A percentile compares a stretch with the other conserved stretches of the same genome.
Evolutionary conservation across 2,329 filamentous ascomycete genomes (phyloP).

Genomic region (Hypoxylon sp.): DNA sequence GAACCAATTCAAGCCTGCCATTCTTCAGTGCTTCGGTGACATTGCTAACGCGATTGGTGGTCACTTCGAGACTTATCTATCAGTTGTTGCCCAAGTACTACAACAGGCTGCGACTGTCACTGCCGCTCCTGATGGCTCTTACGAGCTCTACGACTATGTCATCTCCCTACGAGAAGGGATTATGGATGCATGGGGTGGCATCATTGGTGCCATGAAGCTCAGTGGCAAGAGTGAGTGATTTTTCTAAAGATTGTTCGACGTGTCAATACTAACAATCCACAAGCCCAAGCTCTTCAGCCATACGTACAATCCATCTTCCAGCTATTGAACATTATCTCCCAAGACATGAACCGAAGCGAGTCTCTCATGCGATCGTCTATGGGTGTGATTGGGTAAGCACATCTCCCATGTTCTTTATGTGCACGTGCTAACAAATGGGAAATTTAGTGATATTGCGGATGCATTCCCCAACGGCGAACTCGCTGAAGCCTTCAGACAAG

Average conservation of each 20-base stretch:
- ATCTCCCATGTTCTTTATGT: slow-evolving; percentile 23
- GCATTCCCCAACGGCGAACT: slow-evolving; percentile 93
- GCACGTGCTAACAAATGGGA: slow-evolving; percentile 38
- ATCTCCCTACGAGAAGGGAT: slow-evolving; percentile 95
- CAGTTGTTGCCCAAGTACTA: slow-evolving; percentile 91
- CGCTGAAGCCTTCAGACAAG: slow-evolving; percentile 84
- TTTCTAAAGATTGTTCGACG: background rate
- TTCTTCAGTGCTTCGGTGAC: slow-evolving; percentile 97
- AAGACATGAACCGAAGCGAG: slow-evolving; percentile 90
- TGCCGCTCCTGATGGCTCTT: slow-evolving; percentile 81
- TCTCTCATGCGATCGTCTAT: slow-evolving; percentile 92
- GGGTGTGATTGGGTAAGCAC: slow-evolving; percentile 91
- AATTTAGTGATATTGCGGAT: slow-evolving; percentile 87
- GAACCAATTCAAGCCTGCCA: slow-evolving; percentile 98
- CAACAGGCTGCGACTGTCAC: slow-evolving; percentile 92
- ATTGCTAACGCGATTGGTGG: slow-evolving; percentile 94
- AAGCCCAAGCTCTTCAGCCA: slow-evolving; percentile 78
- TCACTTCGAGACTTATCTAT: slow-evolving; percentile 92
- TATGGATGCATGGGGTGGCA: slow-evolving; percentile 98
- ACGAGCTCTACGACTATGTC: slow-evolving; percentile 98
- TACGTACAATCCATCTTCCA: slow-evolving; percentile 90
- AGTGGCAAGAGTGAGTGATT: slow-evolving; percentile 77
- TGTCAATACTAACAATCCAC: slow-evolving; percentile 48
- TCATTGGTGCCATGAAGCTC: slow-evolving; percentile 92
- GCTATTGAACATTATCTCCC: slow-evolving; percentile 82